Evolutionary conservation across 1,284 basidiomycete species (phyloP).

Genomic region (Naganishia sp.): DNA sequence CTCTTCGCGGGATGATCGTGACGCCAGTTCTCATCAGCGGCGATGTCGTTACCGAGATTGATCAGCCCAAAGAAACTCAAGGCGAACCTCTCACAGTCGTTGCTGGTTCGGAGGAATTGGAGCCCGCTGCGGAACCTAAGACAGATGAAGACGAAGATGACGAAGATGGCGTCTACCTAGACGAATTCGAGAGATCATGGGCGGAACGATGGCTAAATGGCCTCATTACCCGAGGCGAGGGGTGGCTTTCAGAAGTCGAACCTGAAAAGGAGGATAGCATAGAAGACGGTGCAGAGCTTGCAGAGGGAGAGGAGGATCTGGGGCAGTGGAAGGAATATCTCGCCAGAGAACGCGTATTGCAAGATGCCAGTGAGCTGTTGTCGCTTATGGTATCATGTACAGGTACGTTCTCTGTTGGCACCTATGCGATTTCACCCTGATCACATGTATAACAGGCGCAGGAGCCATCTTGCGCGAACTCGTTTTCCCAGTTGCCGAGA

Average conservation of each 20-base stretch:
- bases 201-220: conserved; percentile 52
- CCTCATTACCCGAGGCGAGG: conserved; percentile 47
- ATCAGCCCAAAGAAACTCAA: background rate
- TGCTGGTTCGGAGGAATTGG: background rate
- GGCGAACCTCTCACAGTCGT: background rate
- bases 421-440: background rate
- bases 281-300: conserved; percentile 31
- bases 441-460: conserved; percentile 7
- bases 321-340: conserved; percentile 23
- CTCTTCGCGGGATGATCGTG: conserved; percentile 17
- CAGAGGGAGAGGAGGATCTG: conserved; percentile 2
- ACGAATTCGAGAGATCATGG: conserved; percentile 54
- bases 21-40: conserved; percentile 10
- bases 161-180: conserved; percentile 36
- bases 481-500: conserved; percentile 11
- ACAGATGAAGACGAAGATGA: background rate
- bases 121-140: background rate
- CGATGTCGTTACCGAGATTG: conserved; percentile 9
- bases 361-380: conserved; percentile 66
- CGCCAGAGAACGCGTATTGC: conserved; percentile 56
- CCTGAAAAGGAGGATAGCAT: conserved; percentile 32
- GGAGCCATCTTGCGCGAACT: conserved; percentile 31
- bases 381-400: conserved; percentile 66
- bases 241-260: conserved; percentile 43
- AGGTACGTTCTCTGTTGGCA: conserved; percentile 48